Base-by-base conservation (phyloP, 2,329 filamentous ascomycete genomes). In the Fusarium penzigii region DNA sequence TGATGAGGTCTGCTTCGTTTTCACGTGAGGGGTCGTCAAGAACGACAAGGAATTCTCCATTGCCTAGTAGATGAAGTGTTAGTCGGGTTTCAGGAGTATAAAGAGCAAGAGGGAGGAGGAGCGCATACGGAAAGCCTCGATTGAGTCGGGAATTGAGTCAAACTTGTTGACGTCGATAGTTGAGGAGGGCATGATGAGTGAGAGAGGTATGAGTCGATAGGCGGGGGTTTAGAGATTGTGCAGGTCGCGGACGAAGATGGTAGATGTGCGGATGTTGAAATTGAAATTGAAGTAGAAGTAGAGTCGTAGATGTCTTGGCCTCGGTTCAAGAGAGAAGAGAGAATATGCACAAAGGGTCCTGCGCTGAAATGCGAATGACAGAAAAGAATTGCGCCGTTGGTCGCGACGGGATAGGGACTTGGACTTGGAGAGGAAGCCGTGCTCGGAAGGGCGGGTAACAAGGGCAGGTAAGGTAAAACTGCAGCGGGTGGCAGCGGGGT, bases 1-100 rank as follows among this genome's bases (percentile, higher is more conserved):
- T 95, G 73, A 97, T 97, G 44, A 99, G 84, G 76, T 99, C 94
- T 72, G 92, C 94, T 81, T 99, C 94, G 73, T 99, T 99, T 74
- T 99, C 94, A 72, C 94, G 92, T 57, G 87, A 84, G 59, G 91
- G 86, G 63, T 90, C 89, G 78, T 99, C 94, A 67, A 99, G 90
- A 38, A 97, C 93, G 56, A 99, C 86, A 70, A 99, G 88, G 81
- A 97, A 97, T 70, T 97, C 87, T 72, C 91, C 92, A 73, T 86
- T 83, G 66, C 80, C 87, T 90, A 59, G 7, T 47, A 44, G 32
- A 51, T 29, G 32, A 44, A 25, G 14, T 45, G 63, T 62, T 44
- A 63, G 54, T 29, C 10, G 6, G 40, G 17, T 29, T 42, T 38
- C 5, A 25, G 20, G 20, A 25, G 20, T 17, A n/a, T 12, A 10